Base-by-base conservation (phyloP, 202 grass and related monocot species). In the Dendrocalamus latiflorus region DNA sequence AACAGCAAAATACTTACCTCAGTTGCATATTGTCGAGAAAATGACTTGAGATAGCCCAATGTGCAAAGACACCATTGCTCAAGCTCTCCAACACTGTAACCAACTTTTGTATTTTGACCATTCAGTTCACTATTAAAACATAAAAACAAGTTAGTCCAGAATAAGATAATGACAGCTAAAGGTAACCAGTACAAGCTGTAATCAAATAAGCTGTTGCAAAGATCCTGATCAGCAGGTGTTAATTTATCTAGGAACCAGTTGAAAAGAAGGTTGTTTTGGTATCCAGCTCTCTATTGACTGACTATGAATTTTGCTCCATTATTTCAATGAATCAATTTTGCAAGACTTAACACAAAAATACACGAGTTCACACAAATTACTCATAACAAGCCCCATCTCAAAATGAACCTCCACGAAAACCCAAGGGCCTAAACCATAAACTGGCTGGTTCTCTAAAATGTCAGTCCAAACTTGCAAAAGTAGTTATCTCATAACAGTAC, bases 1-100 rank as follows among this genome's bases (percentile, higher is more conserved):
- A 57, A 59, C 25, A 73, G 16, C n/a, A n/a, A n/a, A 54, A 36
- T 42, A 74, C 75, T 81, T 81, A 98, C 96, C 91, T 98, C 96
- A 45, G 89, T 93, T 45, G 96, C 93, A 81, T 98, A 98, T 78
- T 98, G 93, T 45, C 96, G 86, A 28, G 96, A 98, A 86, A 98
- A 91, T 80, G 96, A 90, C 89, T 98, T 98, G 60, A 95, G 89
- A 88, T 98, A 84, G 56, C 96, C 96, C 74, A 98, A 81, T 34
- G 93, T 95, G 79, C 89, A 90, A 43, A 98, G 91, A 72, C 93
- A 95, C 96, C 96, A 98, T 80, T 98, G 96, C 83, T 98, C 96
- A 60, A 86, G 89, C 83, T 98, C 93, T 78, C 77, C 93, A 78
- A 92, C 81, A 61, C 60, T 91, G 74, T 93, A 93, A 61, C 57